These are phyloP conservation scores for Fusarium fracticaudum DNA, from an alignment of 2,329 filamentous ascomycete species.

Conservation along the genomic window DNA sequence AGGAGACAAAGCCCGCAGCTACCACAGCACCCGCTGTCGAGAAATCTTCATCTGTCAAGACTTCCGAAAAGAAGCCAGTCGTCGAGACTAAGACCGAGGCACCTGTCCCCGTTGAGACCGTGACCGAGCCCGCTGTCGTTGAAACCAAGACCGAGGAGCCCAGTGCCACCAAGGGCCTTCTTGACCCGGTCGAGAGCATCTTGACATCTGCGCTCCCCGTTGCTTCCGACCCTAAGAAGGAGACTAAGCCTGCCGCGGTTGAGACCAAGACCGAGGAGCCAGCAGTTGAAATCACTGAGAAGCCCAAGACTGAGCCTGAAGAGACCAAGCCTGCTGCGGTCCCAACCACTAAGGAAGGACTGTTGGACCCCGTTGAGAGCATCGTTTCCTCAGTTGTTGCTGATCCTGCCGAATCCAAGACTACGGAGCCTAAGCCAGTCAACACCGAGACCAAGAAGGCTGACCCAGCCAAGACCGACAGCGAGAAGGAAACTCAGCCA, in stretches of 20 bases:
- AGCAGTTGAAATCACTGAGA: background rate
- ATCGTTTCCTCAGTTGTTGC: constrained; percentile 25
- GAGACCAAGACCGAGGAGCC: constrained; percentile 2
- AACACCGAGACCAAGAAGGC: constrained; percentile 10
- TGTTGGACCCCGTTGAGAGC: constrained; percentile 35
- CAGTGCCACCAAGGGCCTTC: constrained; percentile 8
- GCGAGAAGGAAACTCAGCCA: background rate
- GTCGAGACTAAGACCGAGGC: constrained; percentile 14
- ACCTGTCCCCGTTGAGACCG: constrained; percentile 4
- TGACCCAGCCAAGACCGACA: background rate
- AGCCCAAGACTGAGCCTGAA: constrained; percentile 6
- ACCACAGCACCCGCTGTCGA: constrained; percentile 15
- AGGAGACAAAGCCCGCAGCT: constrained; percentile 19
- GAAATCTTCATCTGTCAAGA: constrained; percentile 7
- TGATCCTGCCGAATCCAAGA: constrained; percentile 15
- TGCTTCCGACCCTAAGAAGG: background rate
- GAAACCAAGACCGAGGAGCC: constrained; percentile 5
- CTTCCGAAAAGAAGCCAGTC: constrained; percentile 13
- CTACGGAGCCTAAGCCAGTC: constrained; percentile 8
- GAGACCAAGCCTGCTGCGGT: constrained; percentile 3
- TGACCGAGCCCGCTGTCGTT: background rate
- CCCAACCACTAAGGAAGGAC: constrained; percentile 19
- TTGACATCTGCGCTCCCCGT: constrained; percentile 10
- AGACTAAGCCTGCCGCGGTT: background rate
- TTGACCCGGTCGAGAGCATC: constrained; percentile 22